These are phyloP conservation scores for Rutstroemia sp. DNA, from an alignment of 2,329 filamentous ascomycete genomes.

Conservation along the genomic window DNA sequence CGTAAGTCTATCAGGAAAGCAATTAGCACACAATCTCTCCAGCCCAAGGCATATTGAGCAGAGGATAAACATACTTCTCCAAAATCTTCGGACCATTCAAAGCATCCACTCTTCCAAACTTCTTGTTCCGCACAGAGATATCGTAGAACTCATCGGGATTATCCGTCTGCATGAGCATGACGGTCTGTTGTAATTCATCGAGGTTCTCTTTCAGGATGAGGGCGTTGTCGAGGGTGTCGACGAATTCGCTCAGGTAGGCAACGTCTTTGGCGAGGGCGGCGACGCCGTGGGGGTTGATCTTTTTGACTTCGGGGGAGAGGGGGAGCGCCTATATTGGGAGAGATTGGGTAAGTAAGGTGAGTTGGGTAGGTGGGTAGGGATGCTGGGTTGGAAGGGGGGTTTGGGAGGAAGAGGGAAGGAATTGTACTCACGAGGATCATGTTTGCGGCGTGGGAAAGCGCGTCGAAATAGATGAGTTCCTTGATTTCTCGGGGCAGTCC, in stretches of 20 bases:
- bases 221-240: conserved; percentile 74
- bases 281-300: conserved; percentile 83
- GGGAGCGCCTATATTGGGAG: conserved; percentile 14
- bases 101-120: conserved; percentile 88
- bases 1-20: conserved; percentile 46
- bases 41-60: not conserved
- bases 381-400: not conserved
- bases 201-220: conserved; percentile 83
- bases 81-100: conserved; percentile 80
- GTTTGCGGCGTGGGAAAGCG: conserved; percentile 80
- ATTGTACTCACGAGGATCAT: conserved; percentile 61
- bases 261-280: conserved; percentile 76
- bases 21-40: not conserved
- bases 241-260: conserved; percentile 75
- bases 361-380: not conserved
- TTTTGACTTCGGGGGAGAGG: conserved; percentile 68
- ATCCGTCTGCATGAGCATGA: conserved; percentile 76
- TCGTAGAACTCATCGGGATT: conserved; percentile 98
- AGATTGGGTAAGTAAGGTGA: too few species aligned
- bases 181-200: conserved; percentile 89
- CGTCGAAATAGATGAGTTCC: conserved; percentile 96
- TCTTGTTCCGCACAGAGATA: conserved; percentile 79
- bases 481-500: conserved; percentile 95
- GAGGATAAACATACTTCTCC: conserved; percentile 65
- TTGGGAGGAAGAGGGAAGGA: not conserved